Conservation (phyloP, 345 rosid genomes). For the Boechera divaricarpa region DNA sequence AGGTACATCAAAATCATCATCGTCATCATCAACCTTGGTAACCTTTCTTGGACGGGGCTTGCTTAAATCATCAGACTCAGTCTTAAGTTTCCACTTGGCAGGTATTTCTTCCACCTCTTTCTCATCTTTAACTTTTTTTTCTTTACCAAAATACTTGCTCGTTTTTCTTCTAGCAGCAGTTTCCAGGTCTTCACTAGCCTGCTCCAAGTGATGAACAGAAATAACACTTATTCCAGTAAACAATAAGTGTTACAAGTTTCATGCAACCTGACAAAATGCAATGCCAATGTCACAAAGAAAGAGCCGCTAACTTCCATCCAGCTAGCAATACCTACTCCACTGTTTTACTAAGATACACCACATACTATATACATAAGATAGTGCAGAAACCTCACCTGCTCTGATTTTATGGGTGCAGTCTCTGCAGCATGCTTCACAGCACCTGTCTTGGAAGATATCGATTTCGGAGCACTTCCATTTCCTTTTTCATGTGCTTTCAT, state of each 20-base stretch:
- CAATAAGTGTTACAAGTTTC: conserved; percentile 8
- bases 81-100: conserved; percentile 67
- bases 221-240: conserved; percentile 5
- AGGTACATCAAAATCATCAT: conserved; percentile 69
- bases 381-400: conserved; percentile 51
- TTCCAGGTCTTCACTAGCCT: conserved; percentile 58
- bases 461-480: conserved; percentile 52
- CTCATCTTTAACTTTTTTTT: conserved; percentile 69
- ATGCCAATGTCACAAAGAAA: background rate
- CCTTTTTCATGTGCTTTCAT: conserved; percentile 91
- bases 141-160: conserved; percentile 89
- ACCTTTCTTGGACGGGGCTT: conserved; percentile 62
- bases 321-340: background rate
- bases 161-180: conserved; percentile 76
- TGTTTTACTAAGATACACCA: conserved; percentile 2
- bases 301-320: background rate
- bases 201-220: conserved; percentile 32
- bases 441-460: conserved; percentile 48
- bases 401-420: conserved; percentile 47
- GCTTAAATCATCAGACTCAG: conserved; percentile 45
- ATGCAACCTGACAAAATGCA: conserved; percentile 4
- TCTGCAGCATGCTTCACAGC: conserved; percentile 46
- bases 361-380: background rate
- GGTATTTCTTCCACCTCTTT: conserved; percentile 56
- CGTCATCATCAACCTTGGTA: conserved; percentile 59